These are phyloP conservation scores for Papilionanthe hybrid DNA, from an alignment of 116 monocot species.

Conservation along the genomic window DNA sequence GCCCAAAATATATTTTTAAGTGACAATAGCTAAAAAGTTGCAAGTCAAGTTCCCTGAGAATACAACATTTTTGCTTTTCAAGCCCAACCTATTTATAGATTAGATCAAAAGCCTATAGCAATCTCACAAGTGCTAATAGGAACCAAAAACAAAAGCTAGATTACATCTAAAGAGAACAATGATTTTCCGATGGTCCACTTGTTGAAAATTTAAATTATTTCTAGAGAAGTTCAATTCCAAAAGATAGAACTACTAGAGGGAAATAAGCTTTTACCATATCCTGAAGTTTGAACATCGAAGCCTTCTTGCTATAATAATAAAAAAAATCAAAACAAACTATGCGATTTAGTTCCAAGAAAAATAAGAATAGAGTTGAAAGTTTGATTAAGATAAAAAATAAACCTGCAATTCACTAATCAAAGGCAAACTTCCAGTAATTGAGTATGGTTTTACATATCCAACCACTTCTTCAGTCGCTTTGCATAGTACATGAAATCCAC, in stretches of 20 bases:
- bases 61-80: no score
- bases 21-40: no score
- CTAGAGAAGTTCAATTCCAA: neutral
- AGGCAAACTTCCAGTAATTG: conserved; percentile 94
- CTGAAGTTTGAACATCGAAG: conserved; percentile 91
- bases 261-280: conserved; percentile 58
- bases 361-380: neutral
- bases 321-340: conserved; percentile 3
- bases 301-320: conserved; percentile 69
- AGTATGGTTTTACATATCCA: conserved; percentile 86
- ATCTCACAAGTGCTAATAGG: neutral
- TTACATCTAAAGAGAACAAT: neutral
- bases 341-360: neutral
- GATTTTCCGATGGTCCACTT: neutral
- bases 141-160: neutral
- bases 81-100: neutral
- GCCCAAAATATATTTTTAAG: no score
- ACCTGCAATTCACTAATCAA: conserved; percentile 92
- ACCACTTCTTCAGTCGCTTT: conserved; percentile 89
- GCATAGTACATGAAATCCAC: conserved; percentile 78
- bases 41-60: no score
- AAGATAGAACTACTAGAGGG: neutral
- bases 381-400: neutral
- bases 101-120: neutral
- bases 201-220: neutral